Conservation (phyloP, 2,329 filamentous ascomycete genomes). For the Rhynchosporium graminicola region DNA sequence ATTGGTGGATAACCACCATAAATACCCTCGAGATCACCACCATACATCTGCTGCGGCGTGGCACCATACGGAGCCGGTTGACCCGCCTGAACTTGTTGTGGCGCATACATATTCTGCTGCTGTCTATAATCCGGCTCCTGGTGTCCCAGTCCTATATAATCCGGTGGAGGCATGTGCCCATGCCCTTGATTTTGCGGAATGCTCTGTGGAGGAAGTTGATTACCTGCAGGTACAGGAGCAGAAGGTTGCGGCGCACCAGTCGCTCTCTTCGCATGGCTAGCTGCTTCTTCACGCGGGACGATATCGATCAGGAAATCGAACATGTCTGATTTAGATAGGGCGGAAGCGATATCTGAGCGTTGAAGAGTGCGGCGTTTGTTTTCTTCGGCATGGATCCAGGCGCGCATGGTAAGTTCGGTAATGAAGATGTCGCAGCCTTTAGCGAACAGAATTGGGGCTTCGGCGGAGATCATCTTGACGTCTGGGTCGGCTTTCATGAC, state of each 20-base stretch:
- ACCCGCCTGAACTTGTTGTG: conserved; percentile 69
- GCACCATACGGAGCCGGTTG: conserved; percentile 74
- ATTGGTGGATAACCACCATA: conserved; percentile 66
- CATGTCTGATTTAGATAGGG: conserved; percentile 97
- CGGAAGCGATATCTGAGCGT: conserved; percentile 93
- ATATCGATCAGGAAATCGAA: conserved; percentile 99
- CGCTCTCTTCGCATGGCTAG: conserved; percentile 78
- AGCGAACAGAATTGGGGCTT: conserved; percentile 95
- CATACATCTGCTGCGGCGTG: conserved; percentile 74
- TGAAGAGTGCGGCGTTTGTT: conserved; percentile 97
- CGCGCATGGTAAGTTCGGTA: conserved; percentile 97
- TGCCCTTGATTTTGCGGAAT: conserved; percentile 47
- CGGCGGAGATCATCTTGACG: conserved; percentile 99
- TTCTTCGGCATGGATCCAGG: conserved; percentile 98
- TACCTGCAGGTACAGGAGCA: conserved; percentile 51
- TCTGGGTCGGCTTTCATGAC: conserved; percentile 99
- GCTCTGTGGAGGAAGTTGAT: conserved; percentile 55
- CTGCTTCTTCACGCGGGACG: conserved; percentile 90
- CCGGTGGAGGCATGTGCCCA: conserved; percentile 60
- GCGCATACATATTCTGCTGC: conserved; percentile 77
- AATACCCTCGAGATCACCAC: conserved; percentile 75
- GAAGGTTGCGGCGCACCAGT: conserved; percentile 47
- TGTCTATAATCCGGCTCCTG: conserved; percentile 72
- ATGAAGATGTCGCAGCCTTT: conserved; percentile 99
- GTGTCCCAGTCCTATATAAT: conserved; percentile 62